Conservation (phyloP, 192 early-diverging fungal species). For the Coemansia sp. region DNA sequence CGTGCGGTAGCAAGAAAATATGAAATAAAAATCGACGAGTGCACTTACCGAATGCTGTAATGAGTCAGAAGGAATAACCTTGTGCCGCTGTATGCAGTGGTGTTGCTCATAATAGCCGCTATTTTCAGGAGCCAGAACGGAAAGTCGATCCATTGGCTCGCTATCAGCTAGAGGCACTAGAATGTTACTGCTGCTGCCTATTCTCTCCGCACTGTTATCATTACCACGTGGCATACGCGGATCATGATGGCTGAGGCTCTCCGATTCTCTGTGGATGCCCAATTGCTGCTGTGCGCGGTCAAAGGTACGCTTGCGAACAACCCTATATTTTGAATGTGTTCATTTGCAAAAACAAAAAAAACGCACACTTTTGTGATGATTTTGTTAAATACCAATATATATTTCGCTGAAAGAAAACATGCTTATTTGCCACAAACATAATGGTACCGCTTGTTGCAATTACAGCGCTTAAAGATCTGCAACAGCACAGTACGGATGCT, state of each 20-base stretch:
- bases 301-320: slow-evolving; percentile 38
- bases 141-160: slow-evolving; percentile 30
- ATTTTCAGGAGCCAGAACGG: slow-evolving; percentile 24
- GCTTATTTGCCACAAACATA: not conserved
- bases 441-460: not conserved
- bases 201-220: not conserved
- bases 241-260: slow-evolving; percentile 14
- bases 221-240: not conserved
- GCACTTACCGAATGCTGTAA: slow-evolving; percentile 47
- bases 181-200: not conserved
- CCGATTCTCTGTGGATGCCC: not conserved
- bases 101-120: slow-evolving; percentile 45
- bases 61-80: slow-evolving; percentile 37
- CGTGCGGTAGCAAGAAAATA: not conserved
- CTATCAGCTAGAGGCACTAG: slow-evolving; percentile 29
- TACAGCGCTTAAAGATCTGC: too few species aligned
- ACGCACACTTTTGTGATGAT: not conserved
- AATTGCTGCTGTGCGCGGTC: slow-evolving; percentile 23
- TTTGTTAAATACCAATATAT: not conserved
- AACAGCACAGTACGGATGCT: too few species aligned
- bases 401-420: not conserved
- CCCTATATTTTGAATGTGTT: slow-evolving; percentile 10
- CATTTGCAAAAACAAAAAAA: not conserved
- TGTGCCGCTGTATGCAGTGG: slow-evolving; percentile 54
- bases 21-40: not conserved